A percentile compares a stretch with the other conserved stretches of the same genome.
These are phyloP conservation scores for Kitagawia praeruptora DNA, from an alignment of 129 eudicot genomes.

Conservation along the genomic window DNA sequence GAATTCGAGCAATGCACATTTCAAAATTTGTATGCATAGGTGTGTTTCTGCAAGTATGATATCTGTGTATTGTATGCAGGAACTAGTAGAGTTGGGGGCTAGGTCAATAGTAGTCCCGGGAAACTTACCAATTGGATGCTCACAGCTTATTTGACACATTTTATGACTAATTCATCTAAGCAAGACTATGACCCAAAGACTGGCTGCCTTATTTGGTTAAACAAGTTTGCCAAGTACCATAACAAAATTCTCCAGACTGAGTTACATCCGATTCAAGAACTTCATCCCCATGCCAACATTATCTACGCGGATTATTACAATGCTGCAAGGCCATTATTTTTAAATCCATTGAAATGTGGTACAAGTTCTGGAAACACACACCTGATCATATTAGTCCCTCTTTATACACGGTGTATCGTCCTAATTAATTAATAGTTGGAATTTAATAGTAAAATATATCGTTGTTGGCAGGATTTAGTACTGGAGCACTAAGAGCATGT, in stretches of 20 bases:
- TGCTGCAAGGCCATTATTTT: constrained; percentile 39
- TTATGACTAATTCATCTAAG: constrained; percentile 14
- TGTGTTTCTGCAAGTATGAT: neutral
- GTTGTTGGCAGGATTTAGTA: constrained; percentile 35
- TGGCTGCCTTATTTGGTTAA: constrained; percentile 39
- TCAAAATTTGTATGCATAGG: neutral
- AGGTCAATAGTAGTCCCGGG: constrained; percentile 50
- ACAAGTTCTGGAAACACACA: neutral
- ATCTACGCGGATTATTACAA: constrained; percentile 55
- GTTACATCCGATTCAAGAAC: constrained; percentile 25
- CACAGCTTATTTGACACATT: constrained; percentile 33
- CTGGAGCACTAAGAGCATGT: constrained; percentile 46
- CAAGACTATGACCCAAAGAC: constrained; percentile 40
- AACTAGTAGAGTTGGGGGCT: constrained; percentile 48
- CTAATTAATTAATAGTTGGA: neutral
- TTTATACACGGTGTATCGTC: neutral
- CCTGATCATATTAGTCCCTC: neutral
- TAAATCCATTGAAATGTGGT: constrained; percentile 43
- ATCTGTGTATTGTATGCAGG: constrained; percentile 22
- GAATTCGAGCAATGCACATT: neutral
- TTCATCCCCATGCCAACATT: constrained; percentile 35
- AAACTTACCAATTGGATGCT: constrained; percentile 62
- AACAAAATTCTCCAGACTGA: constrained; percentile 33
- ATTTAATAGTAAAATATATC: neutral
- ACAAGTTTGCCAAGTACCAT: constrained; percentile 38